Conservation (phyloP, 495 filamentous ascomycete genomes). For the Xylona heveae region DNA sequence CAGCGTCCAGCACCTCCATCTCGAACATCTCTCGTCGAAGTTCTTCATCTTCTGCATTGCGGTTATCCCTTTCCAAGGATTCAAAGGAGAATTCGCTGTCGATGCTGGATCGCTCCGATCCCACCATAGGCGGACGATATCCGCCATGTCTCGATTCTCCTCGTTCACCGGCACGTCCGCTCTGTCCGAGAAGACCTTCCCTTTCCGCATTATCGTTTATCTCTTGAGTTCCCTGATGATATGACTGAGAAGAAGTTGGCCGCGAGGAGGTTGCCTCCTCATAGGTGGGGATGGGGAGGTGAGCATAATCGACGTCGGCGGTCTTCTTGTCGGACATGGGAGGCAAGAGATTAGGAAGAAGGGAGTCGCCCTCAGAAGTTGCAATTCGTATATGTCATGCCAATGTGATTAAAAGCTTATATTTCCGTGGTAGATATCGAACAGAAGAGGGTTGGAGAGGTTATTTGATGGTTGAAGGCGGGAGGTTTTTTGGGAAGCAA, state of each 20-base stretch:
- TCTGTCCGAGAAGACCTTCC: conserved; percentile 28
- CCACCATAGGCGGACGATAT: conserved; percentile 58
- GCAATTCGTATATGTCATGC: no score
- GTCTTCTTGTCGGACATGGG: conserved; percentile 40
- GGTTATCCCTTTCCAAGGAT: conserved; percentile 20
- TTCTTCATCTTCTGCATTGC: conserved; percentile 29
- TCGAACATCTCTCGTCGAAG: conserved; percentile 67
- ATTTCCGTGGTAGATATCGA: no score
- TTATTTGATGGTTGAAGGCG: no score
- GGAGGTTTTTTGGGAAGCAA: no score
- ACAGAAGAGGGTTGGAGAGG: no score
- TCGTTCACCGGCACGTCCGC: background rate
- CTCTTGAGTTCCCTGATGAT: conserved; percentile 31
- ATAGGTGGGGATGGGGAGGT: conserved; percentile 79
- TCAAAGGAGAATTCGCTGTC: conserved; percentile 25
- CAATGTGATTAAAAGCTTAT: no score
- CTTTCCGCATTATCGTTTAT: conserved; percentile 37
- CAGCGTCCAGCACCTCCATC: conserved; percentile 50
- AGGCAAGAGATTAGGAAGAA: no score
- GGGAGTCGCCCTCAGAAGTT: no score
- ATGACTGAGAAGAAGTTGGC: conserved; percentile 35
- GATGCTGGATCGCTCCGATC: conserved; percentile 40
- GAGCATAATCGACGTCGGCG: conserved; percentile 31
- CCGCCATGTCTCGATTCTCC: conserved; percentile 16
- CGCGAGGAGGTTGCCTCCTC: conserved; percentile 63